These are phyloP conservation scores for Cucumis hystrix DNA, from an alignment of 306 rosid species.

Conservation along the genomic window DNA sequence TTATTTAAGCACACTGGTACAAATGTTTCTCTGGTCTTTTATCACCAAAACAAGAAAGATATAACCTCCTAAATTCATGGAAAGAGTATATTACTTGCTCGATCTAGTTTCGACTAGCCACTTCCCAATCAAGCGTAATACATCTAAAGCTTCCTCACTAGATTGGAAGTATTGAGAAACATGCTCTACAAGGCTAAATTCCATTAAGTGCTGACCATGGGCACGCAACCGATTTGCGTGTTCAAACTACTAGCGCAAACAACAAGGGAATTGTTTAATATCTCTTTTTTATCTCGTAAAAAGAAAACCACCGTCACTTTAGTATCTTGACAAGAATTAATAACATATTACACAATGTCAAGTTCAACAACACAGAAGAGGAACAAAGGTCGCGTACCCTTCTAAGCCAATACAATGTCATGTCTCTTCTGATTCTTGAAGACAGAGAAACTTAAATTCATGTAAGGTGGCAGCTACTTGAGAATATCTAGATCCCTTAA, in stretches of 20 bases:
- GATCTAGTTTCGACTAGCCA: slow-evolving; percentile 98
- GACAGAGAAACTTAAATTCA: slow-evolving; percentile 66
- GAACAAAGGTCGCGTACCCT: slow-evolving; percentile 33
- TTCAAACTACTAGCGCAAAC: slow-evolving; percentile 60
- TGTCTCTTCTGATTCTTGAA: slow-evolving; percentile 40
- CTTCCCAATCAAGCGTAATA: slow-evolving; percentile 79
- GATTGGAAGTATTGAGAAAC: slow-evolving; percentile 33
- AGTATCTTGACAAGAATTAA: not conserved
- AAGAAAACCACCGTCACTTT: not conserved
- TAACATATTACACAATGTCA: not conserved
- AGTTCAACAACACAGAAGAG: not conserved
- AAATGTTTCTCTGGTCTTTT: not conserved
- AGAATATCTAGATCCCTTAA: slow-evolving; percentile 82
- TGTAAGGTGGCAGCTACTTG: slow-evolving; percentile 88
- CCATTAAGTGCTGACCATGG: slow-evolving; percentile 82
- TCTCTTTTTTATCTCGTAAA: not conserved
- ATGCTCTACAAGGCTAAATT: slow-evolving; percentile 77
- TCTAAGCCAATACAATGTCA: slow-evolving; percentile 74
- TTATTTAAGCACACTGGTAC: not conserved
- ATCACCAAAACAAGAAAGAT: not conserved
- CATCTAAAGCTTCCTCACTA: slow-evolving; percentile 68
- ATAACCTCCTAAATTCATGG: not conserved
- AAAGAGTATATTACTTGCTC: slow-evolving; percentile 54
- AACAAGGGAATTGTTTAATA: not conserved
- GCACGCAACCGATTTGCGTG: slow-evolving; percentile 94